Percentiles rank a stretch among this genome's conserved stretches.
Evolutionary conservation across 179 eudicot genomes (phyloP).

Genomic region (Patellifolia procumbens): DNA sequence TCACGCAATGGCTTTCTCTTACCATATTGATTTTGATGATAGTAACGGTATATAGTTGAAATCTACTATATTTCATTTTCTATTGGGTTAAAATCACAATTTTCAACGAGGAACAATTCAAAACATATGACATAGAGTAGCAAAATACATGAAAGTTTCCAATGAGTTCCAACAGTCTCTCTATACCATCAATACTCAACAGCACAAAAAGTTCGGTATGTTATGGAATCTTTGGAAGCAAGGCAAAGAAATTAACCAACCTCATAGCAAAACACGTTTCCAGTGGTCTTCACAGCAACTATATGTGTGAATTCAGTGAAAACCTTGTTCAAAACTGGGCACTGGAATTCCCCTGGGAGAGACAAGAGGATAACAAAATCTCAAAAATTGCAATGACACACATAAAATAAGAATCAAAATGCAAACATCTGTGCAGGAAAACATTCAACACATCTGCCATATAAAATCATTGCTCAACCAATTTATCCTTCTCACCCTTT

Average conservation of each 20-base stretch:
- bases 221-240: not conserved
- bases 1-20: not conserved
- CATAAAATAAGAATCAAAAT: constrained; percentile 3
- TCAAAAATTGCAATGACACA: not conserved
- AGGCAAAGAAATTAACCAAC: constrained; percentile 37
- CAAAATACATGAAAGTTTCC: not conserved
- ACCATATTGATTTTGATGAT: not conserved
- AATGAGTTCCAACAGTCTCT: not conserved
- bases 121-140: not conserved
- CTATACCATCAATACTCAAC: not conserved
- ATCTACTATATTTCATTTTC: too few species aligned
- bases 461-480: too few species aligned
- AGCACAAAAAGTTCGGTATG: not conserved
- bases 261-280: constrained; percentile 97
- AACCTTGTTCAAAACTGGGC: constrained; percentile 95
- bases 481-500: too few species aligned
- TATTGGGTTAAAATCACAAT: not conserved
- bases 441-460: too few species aligned
- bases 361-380: not conserved
- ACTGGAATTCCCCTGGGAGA: constrained; percentile 74
- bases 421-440: not conserved
- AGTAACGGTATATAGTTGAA: too few species aligned
- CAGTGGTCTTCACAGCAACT: constrained; percentile 90
- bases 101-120: not conserved
- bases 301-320: constrained; percentile 97